These are phyloP conservation scores for Erodium moschatum DNA, from an alignment of 441 rosid genomes.

Conservation along the genomic window DNA sequence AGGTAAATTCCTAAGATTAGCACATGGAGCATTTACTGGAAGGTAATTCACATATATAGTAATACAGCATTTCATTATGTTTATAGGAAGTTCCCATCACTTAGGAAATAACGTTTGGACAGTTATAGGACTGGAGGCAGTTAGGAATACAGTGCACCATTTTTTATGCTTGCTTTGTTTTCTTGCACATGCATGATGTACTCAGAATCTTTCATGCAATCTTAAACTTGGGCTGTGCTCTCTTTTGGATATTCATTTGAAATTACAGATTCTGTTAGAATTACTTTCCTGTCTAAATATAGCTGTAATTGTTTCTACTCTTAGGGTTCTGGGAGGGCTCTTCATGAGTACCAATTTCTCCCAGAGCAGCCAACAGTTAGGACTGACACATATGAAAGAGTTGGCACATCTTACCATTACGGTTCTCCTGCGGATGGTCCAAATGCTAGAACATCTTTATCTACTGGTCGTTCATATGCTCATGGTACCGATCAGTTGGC, in stretches of 20 bases:
- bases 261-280: background rate
- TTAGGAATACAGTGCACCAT: background rate
- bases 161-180: background rate
- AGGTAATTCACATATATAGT: background rate
- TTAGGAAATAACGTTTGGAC: background rate
- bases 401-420: conserved; percentile 35
- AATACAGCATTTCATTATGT: background rate
- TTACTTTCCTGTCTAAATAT: conserved; percentile 1
- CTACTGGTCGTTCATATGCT: conserved; percentile 34
- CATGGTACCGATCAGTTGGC: conserved; percentile 45
- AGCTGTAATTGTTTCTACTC: background rate
- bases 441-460: conserved; percentile 34
- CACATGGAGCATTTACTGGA: background rate
- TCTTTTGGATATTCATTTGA: background rate
- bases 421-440: conserved; percentile 38
- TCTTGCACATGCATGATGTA: background rate
- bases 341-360: conserved; percentile 85
- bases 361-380: conserved; percentile 71
- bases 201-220: background rate
- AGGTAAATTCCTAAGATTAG: no score
- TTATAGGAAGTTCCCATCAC: background rate
- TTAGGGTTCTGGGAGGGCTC: conserved; percentile 47
- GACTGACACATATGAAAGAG: conserved; percentile 49
- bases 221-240: background rate
- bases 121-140: background rate